Percentiles rank a stretch among this genome's conserved stretches.
Conservation (phyloP, 225 moss, liverwort and hornwort species). For the Marchantia polymorpha region DNA sequence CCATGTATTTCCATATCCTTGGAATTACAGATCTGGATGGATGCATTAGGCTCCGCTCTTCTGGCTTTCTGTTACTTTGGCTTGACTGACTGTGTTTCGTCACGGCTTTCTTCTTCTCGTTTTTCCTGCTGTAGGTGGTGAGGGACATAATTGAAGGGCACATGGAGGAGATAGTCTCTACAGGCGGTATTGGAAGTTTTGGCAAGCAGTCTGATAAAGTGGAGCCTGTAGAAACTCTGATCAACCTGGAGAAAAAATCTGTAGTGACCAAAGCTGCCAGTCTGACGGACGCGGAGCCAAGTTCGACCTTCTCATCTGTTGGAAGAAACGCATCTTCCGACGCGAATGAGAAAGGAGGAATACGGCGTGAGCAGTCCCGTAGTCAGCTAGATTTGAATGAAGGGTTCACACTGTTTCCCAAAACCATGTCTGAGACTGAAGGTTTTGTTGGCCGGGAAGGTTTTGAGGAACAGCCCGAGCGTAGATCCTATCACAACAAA, state of each 20-base stretch:
- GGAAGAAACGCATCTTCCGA: neutral
- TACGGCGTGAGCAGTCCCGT: conserved; percentile 6
- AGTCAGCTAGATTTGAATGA: neutral
- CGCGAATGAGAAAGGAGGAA: neutral
- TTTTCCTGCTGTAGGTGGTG: conserved; percentile 68
- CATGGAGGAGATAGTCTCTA: conserved; percentile 80
- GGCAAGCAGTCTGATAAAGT: conserved; percentile 45
- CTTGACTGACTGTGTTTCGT: neutral
- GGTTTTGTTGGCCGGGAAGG: neutral
- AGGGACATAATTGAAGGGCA: conserved; percentile 89
- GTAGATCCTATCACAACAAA: neutral
- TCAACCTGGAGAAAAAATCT: neutral
- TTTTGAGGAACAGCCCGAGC: neutral
- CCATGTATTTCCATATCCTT: neutral
- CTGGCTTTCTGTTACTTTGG: too few species aligned
- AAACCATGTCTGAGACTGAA: neutral
- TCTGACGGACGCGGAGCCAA: neutral
- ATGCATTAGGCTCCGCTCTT: neutral
- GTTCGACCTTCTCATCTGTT: neutral
- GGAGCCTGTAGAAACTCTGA: neutral
- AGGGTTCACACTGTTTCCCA: neutral
- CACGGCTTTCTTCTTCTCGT: neutral
- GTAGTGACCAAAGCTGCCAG: neutral
- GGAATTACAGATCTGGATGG: neutral
- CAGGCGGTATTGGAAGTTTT: conserved; percentile 89